Evolutionary conservation across 768 basidiomycete species (phyloP), one percentile per base, ranked within the genome.

Genomic region (Ramaria rubella): DNA sequence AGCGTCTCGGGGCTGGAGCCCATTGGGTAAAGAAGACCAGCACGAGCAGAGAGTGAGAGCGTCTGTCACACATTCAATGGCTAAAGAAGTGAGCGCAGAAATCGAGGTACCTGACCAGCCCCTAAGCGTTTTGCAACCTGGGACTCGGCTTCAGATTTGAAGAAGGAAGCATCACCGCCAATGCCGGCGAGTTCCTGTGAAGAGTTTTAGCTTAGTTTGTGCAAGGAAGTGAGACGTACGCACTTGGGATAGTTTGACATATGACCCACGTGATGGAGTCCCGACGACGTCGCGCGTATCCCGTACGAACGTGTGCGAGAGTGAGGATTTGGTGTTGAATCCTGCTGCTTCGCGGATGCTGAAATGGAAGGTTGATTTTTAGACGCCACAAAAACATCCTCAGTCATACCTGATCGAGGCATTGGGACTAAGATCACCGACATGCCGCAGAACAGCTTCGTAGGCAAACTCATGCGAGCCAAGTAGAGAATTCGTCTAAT

Each of bases 331-430:
- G 59, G 83, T 67, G 0, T 84, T 81, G 23, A 82, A 80, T 0
- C 92, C 90, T 0, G 94, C 93, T 1, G 86, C 78, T 65, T 89
- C 81, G 30, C 96, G 85, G 53, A 95, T 87, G 58, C 92, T 94
- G 61, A 29, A 42, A 21, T 40, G 46, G 63, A 29, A 27, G 21
- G 44, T 62, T 59, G 31, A 51, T 15, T 21, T 4, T 36, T 23
- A 49, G 31, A 24, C 7, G 5, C 21, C 12, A 5, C 2, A 31
- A 53, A 53, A n/a, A 30, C 33, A 27, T 23, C 12, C 9, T 42
- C 34, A 30, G 19, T 63, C 74, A 58, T 59, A 90, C 93, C 87
- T 89, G 40, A 94, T 74, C 2, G 90, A 93, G 24, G 94, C 95
- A 1, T 80, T 77, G 1, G 90, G 82, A 7, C 78, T 72, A 27